These are phyloP conservation scores for Candida hungchunana DNA, from an alignment of 805 yeast genomes.

Conservation along the genomic window DNA sequence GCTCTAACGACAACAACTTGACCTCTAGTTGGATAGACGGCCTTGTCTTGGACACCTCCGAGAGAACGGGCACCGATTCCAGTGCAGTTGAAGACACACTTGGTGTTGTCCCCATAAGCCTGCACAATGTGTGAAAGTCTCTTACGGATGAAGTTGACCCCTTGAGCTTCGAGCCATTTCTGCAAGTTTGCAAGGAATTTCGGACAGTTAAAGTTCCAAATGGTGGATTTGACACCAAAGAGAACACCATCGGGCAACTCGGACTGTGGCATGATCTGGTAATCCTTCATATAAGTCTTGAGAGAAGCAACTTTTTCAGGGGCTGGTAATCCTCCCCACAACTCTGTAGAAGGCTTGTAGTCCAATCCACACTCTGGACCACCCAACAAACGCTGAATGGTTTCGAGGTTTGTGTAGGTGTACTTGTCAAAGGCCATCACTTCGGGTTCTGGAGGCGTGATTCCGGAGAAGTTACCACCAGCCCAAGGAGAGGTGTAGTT, in stretches of 20 bases:
- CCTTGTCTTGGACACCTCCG: constrained; percentile 60
- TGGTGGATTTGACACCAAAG: constrained; percentile 49
- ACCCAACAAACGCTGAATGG: constrained; percentile 37
- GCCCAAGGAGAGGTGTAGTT: constrained; percentile 83
- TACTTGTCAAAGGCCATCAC: constrained; percentile 48
- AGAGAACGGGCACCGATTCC: constrained; percentile 65
- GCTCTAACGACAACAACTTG: constrained; percentile 73
- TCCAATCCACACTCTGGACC: constrained; percentile 54
- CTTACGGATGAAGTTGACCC: constrained; percentile 47
- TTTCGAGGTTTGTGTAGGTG: constrained; percentile 47
- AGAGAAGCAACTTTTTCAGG: constrained; percentile 43
- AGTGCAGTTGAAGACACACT: constrained; percentile 67
- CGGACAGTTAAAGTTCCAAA: constrained; percentile 76
- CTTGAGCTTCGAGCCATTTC: constrained; percentile 38
- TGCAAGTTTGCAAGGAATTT: constrained; percentile 47
- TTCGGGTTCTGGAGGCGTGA: constrained; percentile 53
- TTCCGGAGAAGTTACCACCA: constrained; percentile 57
- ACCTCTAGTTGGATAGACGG: constrained; percentile 72
- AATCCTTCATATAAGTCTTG: constrained; percentile 45
- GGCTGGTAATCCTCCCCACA: constrained; percentile 50
- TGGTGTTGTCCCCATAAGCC: constrained; percentile 35
- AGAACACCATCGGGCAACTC: constrained; percentile 48
- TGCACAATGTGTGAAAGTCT: constrained; percentile 52
- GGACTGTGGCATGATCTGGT: constrained; percentile 29
- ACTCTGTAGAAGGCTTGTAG: constrained; percentile 51